phyloP scores from a whole-genome alignment of 441 rosid species.

The Gossypium aridum region DNA sequence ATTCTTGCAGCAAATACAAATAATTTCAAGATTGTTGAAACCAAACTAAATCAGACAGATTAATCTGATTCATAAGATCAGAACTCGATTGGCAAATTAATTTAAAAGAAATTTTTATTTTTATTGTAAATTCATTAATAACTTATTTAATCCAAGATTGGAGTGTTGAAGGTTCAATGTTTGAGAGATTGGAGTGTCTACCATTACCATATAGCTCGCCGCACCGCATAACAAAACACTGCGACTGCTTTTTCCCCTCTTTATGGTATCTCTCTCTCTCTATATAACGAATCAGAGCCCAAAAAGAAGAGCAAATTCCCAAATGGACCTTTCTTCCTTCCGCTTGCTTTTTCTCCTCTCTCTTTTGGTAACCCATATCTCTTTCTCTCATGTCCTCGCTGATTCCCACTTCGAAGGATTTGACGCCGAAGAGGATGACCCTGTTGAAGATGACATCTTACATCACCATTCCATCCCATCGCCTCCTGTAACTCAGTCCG shows the following conservation, averaged over 20 bases:
- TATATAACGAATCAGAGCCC: background rate
- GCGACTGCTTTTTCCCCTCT: background rate
- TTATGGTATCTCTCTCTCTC: background rate
- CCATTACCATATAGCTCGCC: background rate
- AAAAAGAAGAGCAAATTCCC: background rate
- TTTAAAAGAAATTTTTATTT: no score
- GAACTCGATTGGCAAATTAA: background rate
- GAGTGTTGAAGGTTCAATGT: no score
- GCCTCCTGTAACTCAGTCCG: constrained; percentile 53
- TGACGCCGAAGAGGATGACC: constrained; percentile 65
- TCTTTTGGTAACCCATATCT: constrained; percentile 20
- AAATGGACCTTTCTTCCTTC: constrained; percentile 12
- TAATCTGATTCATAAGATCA: no score
- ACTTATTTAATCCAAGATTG: background rate
- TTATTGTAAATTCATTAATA: no score
- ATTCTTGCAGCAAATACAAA: no score
- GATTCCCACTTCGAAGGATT: constrained; percentile 88
- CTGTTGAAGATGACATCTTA: constrained; percentile 33
- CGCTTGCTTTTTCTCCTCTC: constrained; percentile 22
- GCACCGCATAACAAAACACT: no score
- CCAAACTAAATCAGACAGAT: no score
- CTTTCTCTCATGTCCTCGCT: constrained; percentile 17
- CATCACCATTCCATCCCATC: constrained; percentile 46
- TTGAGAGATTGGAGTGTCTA: no score
- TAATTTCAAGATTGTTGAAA: no score